phyloP scores from a whole-genome alignment of 73 alveolate species.

The Urostyla sp. region DNA sequence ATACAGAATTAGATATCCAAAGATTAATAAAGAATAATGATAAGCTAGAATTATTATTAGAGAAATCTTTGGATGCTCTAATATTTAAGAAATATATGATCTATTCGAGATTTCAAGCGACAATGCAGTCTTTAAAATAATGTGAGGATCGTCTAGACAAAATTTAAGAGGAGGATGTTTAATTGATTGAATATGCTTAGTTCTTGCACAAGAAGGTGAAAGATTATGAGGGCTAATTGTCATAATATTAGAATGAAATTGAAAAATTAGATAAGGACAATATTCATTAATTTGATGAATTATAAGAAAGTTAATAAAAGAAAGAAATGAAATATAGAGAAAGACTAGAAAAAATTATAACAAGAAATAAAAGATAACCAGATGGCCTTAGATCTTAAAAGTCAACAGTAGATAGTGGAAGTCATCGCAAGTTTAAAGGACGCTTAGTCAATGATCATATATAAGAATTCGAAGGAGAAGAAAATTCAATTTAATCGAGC shows the following conservation, averaged over 20 bases:
- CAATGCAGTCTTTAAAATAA: slow-evolving; percentile 14
- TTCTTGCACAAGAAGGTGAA: slow-evolving; percentile 8
- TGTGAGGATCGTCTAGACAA: slow-evolving; percentile 6
- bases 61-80: slow-evolving; percentile 34
- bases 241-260: not conserved
- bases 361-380: no score
- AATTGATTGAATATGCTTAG: slow-evolving; percentile 32
- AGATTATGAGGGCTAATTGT: slow-evolving; percentile 8
- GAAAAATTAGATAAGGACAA: not conserved
- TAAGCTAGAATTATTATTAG: not conserved
- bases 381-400: no score
- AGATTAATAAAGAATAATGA: not conserved
- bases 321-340: no score
- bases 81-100: slow-evolving; percentile 12
- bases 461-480: no score
- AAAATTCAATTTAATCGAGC: no score
- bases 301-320: no score
- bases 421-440: no score
- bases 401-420: no score
- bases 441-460: no score
- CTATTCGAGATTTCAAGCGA: slow-evolving; percentile 23
- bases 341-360: no score
- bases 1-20: slow-evolving; percentile 7
- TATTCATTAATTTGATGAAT: no score
- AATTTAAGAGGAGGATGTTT: slow-evolving; percentile 19